Evolutionary conservation across 1,139 yeast species (phyloP), one percentile per base, ranked within the genome.

Genomic region (Hemisphaericaspora subhashii): DNA sequence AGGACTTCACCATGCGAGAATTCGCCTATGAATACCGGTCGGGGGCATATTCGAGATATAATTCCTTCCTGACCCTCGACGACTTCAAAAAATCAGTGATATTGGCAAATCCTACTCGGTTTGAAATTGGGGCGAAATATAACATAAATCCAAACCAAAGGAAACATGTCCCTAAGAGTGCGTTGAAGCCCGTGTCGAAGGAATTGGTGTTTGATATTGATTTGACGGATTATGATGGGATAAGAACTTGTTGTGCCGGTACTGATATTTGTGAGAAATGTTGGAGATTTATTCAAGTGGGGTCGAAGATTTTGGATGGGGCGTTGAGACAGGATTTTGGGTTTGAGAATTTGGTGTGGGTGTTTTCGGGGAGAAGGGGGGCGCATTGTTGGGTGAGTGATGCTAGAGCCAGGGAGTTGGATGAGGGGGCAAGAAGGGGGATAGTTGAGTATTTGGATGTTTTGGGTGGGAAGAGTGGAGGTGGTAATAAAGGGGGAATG

Each of bases 361-460:
- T 92, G 3, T 92, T 88, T 58, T 88, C 97, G 0, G 99, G 99
- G 35, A 83, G 99, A 70, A 86, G 99, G 75, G 99, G 99, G 61
- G 96, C 95, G 18, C 99, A 92, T 72, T 95, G 98, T 52, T 92
- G 99, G 99, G 76, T 92, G 18, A 86, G 96, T 61, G 98, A 94
- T 58, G 64, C 77, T 39, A 68, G 90, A 36, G 96, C 97, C 0
- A 70, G 97, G 41, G 57, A 62, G 3, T 64, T 92, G 47, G 86
- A 79, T 51, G 98, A 94, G 57, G 53, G 66, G 3, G 77, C 79
- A 41, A 76, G 99, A 52, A 73, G 84, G 49, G 81, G 95, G 2
- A 76, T 92, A 10, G 83, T 90, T 24, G 90, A 86, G 47, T 92
- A 92, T 57, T 64, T 94, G 54, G 94, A 87, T 53, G 82, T 90